Conservation (phyloP, 352 stramenopile genomes). For the Phytophthora brassicae region DNA sequence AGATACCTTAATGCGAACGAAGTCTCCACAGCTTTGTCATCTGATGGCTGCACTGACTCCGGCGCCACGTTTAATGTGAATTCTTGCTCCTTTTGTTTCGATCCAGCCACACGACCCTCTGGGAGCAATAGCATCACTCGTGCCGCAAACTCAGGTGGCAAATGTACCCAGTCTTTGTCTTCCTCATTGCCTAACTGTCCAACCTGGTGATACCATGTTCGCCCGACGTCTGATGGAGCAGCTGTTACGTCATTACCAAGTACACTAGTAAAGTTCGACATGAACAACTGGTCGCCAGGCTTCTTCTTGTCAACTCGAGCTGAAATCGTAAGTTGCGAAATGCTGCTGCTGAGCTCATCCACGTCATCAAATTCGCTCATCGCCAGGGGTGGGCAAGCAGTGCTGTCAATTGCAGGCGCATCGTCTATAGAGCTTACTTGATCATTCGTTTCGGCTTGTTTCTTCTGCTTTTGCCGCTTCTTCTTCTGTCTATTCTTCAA, state of each 20-base stretch:
- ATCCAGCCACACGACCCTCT: slow-evolving; percentile 49
- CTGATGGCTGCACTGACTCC: slow-evolving; percentile 1
- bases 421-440: slow-evolving; percentile 10
- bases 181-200: slow-evolving; percentile 32
- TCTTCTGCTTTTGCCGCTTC: slow-evolving; percentile 91
- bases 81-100: slow-evolving; percentile 63
- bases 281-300: slow-evolving; percentile 19
- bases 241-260: neutral
- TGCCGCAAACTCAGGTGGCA: slow-evolving; percentile 68
- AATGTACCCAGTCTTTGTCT: slow-evolving; percentile 67
- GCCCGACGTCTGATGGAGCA: neutral
- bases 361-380: slow-evolving; percentile 3
- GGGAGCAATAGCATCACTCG: slow-evolving; percentile 74
- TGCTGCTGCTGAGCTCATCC: slow-evolving; percentile 21
- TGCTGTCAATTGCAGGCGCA: slow-evolving; percentile 19
- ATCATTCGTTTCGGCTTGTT: slow-evolving; percentile 30
- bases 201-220: slow-evolving; percentile 30
- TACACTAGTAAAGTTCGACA: slow-evolving; percentile 25
- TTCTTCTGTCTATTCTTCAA: slow-evolving; percentile 95
- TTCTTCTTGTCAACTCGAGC: neutral
- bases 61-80: slow-evolving; percentile 53
- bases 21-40: slow-evolving; percentile 40
- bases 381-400: slow-evolving; percentile 18
- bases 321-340: slow-evolving; percentile 27
- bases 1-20: slow-evolving; percentile 69